These are phyloP conservation scores for Pseudogymnoascus sp. DNA, from an alignment of 2,329 filamentous ascomycete species.

Conservation along the genomic window DNA sequence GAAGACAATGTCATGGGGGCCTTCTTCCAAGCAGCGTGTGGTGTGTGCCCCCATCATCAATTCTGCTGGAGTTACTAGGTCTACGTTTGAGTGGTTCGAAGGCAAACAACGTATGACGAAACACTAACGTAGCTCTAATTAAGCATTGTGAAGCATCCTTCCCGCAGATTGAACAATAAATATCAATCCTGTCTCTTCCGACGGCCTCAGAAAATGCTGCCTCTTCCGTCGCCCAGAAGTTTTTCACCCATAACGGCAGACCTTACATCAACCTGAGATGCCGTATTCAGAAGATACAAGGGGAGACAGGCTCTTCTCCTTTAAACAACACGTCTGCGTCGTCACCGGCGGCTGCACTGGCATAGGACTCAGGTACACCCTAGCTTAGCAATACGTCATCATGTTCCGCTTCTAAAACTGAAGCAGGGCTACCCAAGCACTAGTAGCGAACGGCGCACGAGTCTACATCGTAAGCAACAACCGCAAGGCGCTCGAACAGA, in stretches of 20 bases:
- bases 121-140: too few relatives aligned
- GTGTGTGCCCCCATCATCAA: too few relatives aligned
- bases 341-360: conserved; percentile 41
- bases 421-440: conserved; percentile 28
- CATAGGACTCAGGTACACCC: conserved; percentile 28
- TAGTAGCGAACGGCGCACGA: conserved; percentile 28
- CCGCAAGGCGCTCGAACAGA: conserved; percentile 26
- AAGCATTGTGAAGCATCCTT: neutral
- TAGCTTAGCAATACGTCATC: conserved; percentile 32
- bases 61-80: too few relatives aligned
- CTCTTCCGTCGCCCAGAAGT: too few relatives aligned
- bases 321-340: conserved; percentile 37
- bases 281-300: conserved; percentile 19
- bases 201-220: too few relatives aligned
- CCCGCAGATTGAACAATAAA: neutral
- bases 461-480: conserved; percentile 30
- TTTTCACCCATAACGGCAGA: too few relatives aligned
- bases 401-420: conserved; percentile 14
- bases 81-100: too few relatives aligned
- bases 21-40: too few relatives aligned
- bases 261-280: conserved; percentile 18
- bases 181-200: neutral
- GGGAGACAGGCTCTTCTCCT: conserved; percentile 41
- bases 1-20: too few relatives aligned
- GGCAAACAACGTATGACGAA: too few relatives aligned